Evolutionary conservation across 2,329 filamentous ascomycete genomes (phyloP).

Genomic region (Neoascochyta sp.): DNA sequence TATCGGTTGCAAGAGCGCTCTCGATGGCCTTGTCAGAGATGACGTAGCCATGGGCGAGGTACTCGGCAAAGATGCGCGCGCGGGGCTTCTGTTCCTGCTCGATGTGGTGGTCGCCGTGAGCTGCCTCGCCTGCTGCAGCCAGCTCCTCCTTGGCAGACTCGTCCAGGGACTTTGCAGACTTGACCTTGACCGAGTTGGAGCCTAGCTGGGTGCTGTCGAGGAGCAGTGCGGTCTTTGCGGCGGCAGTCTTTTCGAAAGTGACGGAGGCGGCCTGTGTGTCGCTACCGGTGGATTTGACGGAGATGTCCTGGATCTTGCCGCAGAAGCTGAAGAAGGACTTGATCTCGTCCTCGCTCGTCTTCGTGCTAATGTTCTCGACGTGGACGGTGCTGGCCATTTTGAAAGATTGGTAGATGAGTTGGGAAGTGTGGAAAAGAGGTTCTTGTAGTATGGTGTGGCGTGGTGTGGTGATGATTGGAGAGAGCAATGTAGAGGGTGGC

Average conservation of each 20-base stretch:
- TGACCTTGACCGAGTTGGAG: slow-evolving; percentile 69
- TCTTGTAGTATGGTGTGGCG: background rate
- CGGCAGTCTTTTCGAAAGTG: slow-evolving; percentile 93
- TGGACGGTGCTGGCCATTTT: slow-evolving; percentile 65
- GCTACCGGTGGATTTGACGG: slow-evolving; percentile 62
- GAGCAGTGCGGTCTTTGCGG: slow-evolving; percentile 92
- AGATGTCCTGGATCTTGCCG: slow-evolving; percentile 84
- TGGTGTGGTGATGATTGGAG: slow-evolving; percentile 1
- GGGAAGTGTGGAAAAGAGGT: slow-evolving; percentile 2
- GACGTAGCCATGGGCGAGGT: slow-evolving; percentile 90
- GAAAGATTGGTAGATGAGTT: slow-evolving; percentile 13
- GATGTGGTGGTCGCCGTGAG: slow-evolving; percentile 63
- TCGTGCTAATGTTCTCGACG: slow-evolving; percentile 80
- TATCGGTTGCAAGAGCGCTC: slow-evolving; percentile 80
- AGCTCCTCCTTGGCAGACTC: slow-evolving; percentile 59
- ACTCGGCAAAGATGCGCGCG: slow-evolving; percentile 89
- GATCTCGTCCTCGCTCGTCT: slow-evolving; percentile 86
- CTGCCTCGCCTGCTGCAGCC: slow-evolving; percentile 49
- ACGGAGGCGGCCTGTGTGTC: slow-evolving; percentile 82
- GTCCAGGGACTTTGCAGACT: slow-evolving; percentile 64
- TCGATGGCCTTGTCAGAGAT: slow-evolving; percentile 75
- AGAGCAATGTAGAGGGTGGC: slow-evolving; percentile 1
- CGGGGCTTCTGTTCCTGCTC: slow-evolving; percentile 96
- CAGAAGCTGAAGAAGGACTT: slow-evolving; percentile 96
- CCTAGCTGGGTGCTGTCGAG: slow-evolving; percentile 96